Base-by-base conservation (phyloP, 768 basidiomycete species). In the Kwoniella heveanensis region DNA sequence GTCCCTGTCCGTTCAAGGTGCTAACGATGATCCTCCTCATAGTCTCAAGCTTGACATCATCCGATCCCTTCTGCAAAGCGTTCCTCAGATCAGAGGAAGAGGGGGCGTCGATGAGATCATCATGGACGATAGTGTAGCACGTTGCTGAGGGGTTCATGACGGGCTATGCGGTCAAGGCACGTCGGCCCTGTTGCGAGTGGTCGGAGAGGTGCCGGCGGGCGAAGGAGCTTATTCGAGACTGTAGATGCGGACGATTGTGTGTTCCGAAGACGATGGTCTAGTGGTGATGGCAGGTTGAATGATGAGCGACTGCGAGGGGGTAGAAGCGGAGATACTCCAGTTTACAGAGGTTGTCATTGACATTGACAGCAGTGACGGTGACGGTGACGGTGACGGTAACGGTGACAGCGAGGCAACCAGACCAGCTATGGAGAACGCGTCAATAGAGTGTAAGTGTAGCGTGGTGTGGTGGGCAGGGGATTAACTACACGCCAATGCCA, bases 21-120 rank as follows among this genome's bases (percentile, higher is more conserved):
- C 90, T 87, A 60, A 92, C 85, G 67, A 97, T 89, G 81, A 98
- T 94, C 83, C 87, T 89, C 79, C 92, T 86, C 85, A 97, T 87
- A 77, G 92, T 91, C 83, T 97, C 93, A 72, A 95, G 83, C 83
- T 96, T 97, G 83, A 94, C 88, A 70, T 98, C 95, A 80, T 97
- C 93, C 22, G 91, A 88, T 60, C 95, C 94, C 82, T 96, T 97
- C 82, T 99, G 91, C 54, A 97, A 84, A 36, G 87, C 84, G 63
- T 87, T 84, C 66, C 91, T 85, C 52, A 96, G 85, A 69, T 97
- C 93, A 67, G 88, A 85, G 1, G 86, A 85, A n/a, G 90, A 87
- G 6, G 90, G 91, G 21, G 86, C 84, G 58, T 74, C 74, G 64
- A 76, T 37, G 10, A 76, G 66, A 52, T 80, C 79, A 69, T 80